Conservation (phyloP, 2,329 filamentous ascomycete species). For the Aspergillus luchuensis region DNA sequence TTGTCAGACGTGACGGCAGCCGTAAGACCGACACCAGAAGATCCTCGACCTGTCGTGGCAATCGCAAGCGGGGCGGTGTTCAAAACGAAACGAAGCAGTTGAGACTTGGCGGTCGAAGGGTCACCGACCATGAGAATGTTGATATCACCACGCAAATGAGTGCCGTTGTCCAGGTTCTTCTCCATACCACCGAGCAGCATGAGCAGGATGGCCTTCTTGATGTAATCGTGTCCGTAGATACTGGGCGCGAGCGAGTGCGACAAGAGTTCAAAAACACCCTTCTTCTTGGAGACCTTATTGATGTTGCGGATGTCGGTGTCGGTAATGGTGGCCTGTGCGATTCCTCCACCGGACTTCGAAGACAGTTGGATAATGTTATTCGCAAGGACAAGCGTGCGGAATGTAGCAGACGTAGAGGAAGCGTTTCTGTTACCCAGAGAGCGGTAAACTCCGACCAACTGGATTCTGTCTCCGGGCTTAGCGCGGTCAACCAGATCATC, state of each 20-base stretch:
- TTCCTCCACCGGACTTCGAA: conserved; percentile 91
- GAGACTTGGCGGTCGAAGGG: conserved; percentile 97
- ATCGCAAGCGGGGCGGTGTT: conserved; percentile 97
- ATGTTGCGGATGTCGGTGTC: conserved; percentile 98
- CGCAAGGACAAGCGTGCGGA: conserved; percentile 89
- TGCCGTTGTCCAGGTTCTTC: conserved; percentile 98
- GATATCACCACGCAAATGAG: conserved; percentile 96
- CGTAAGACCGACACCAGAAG: conserved; percentile 95
- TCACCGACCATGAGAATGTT: conserved; percentile 99
- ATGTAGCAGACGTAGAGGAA: conserved; percentile 84
- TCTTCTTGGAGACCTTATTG: conserved; percentile 95
- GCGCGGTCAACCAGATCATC: conserved; percentile 93
- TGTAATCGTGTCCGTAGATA: conserved; percentile 95
- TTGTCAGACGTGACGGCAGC: conserved; percentile 96
- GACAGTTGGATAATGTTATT: conserved; percentile 95
- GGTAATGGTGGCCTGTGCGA: conserved; percentile 88
- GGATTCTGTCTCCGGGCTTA: conserved; percentile 93
- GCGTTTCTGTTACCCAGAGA: conserved; percentile 94
- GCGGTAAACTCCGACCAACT: conserved; percentile 93
- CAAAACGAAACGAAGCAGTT: conserved; percentile 91
- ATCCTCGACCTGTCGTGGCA: conserved; percentile 93
- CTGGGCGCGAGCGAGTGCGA: conserved; percentile 94
- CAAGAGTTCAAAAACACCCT: conserved; percentile 86
- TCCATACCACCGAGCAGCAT: conserved; percentile 96
- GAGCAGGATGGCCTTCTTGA: conserved; percentile 95